Conservation (phyloP, 108 stramenopile species). For the Epipyxis sp. region DNA sequence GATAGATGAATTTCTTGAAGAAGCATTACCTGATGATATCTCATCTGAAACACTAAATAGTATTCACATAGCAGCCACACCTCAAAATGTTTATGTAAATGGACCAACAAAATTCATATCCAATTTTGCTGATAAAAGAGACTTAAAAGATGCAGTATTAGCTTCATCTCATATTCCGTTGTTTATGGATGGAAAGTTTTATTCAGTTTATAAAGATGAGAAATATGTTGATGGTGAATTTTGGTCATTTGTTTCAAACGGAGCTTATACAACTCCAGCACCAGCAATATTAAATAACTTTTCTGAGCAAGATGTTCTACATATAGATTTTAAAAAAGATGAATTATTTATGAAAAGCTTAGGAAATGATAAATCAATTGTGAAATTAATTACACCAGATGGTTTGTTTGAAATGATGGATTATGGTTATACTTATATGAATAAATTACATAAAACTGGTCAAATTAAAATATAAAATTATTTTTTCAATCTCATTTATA, state of each 20-base stretch:
- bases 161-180: background rate
- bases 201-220: background rate
- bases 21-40: background rate
- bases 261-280: too few species aligned
- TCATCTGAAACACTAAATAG: background rate
- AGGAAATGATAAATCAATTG: background rate
- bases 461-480: too few species aligned
- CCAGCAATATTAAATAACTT: background rate
- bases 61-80: background rate
- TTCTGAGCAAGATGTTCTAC: background rate
- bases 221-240: background rate
- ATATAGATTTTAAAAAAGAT: background rate
- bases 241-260: slow-evolving; percentile 2
- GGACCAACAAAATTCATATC: background rate
- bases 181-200: background rate
- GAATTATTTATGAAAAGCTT: background rate
- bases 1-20: background rate
- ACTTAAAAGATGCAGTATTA: background rate
- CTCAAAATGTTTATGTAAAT: background rate
- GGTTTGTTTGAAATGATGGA: background rate
- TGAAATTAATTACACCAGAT: background rate
- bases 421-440: background rate
- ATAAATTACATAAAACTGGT: background rate
- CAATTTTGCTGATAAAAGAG: background rate
- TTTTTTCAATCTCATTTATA: too few species aligned